Conservation (phyloP, 345 rosid genomes). For the Odontarrhena argentea region DNA sequence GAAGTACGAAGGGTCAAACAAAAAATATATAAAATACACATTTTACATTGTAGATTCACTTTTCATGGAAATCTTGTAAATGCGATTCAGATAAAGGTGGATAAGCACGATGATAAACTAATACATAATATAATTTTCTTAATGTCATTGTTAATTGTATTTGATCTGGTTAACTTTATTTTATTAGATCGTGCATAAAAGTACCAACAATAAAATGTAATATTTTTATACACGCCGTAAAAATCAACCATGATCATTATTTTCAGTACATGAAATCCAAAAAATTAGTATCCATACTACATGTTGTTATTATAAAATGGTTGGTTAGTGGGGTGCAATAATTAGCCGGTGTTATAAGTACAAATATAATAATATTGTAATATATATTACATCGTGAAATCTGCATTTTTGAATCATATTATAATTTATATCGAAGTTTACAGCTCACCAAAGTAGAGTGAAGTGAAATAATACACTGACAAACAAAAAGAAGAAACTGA, state of each 20-base stretch:
- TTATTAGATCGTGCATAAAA: conserved; percentile 41
- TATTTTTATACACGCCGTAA: conserved; percentile 42
- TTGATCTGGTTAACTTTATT: conserved; percentile 22
- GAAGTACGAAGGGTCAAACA: not conserved
- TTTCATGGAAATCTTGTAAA: conserved; percentile 27
- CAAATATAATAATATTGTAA: not conserved
- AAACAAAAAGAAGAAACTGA: not conserved
- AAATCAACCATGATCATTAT: conserved; percentile 24
- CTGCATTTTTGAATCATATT: not conserved
- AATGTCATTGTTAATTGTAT: not conserved
- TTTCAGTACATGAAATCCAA: conserved; percentile 24
- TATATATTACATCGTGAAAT: conserved; percentile 10
- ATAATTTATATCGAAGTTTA: not conserved
- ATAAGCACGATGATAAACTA: conserved; percentile 23
- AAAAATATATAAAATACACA: not conserved
- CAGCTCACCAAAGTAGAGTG: conserved; percentile 7
- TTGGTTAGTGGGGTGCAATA: conserved; percentile 38
- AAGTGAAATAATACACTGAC: not conserved
- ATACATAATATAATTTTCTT: conserved; percentile 1
- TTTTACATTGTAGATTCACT: conserved; percentile 14
- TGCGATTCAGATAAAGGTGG: conserved; percentile 39
- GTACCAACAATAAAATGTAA: conserved; percentile 25
- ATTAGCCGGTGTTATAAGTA: conserved; percentile 30
- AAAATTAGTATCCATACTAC: conserved; percentile 20
- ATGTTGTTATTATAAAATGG: conserved; percentile 4